Conservation (phyloP, 2,329 filamentous ascomycete genomes). For the Huntiella savannae region DNA sequence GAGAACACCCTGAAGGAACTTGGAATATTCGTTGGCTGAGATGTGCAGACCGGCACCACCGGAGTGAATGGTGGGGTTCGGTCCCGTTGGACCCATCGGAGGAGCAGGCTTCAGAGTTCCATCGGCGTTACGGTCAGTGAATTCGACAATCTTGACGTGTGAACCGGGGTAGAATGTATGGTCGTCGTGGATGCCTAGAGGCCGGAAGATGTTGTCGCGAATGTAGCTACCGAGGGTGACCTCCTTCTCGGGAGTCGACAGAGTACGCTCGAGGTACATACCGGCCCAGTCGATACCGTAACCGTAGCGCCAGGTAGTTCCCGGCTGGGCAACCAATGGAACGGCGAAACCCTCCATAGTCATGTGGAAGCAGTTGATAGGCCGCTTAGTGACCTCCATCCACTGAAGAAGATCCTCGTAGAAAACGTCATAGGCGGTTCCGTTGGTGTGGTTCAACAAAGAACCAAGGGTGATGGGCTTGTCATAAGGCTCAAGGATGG, state of each 20-base stretch:
- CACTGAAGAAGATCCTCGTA: conserved; percentile 24
- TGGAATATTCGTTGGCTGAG: conserved; percentile 23
- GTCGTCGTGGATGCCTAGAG: conserved; percentile 17
- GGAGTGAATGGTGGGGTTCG: conserved; percentile 20
- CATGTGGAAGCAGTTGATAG: conserved; percentile 17
- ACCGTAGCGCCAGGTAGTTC: conserved; percentile 31
- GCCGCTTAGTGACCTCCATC: conserved; percentile 20
- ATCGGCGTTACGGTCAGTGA: conserved; percentile 8
- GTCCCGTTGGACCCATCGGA: conserved; percentile 13
- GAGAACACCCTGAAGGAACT: conserved; percentile 20
- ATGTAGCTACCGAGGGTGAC: conserved; percentile 23
- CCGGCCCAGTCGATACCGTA: conserved; percentile 28
- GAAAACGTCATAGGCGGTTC: conserved; percentile 25
- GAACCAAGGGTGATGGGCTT: conserved; percentile 22
- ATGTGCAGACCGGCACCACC: conserved; percentile 26
- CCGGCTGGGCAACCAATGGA: conserved; percentile 26
- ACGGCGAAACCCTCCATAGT: conserved; percentile 21
- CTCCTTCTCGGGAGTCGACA: conserved; percentile 10
- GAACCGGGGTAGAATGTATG: conserved; percentile 19
- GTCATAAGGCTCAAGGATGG: conserved; percentile 10
- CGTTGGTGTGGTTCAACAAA: conserved; percentile 31
- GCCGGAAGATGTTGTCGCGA: conserved; percentile 20
- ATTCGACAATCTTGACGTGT: conserved; percentile 11
- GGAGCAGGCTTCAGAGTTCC: conserved; percentile 13
- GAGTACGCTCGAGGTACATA: conserved; percentile 21